Conservation (phyloP, 805 yeast species). For the Candida golubevii region DNA sequence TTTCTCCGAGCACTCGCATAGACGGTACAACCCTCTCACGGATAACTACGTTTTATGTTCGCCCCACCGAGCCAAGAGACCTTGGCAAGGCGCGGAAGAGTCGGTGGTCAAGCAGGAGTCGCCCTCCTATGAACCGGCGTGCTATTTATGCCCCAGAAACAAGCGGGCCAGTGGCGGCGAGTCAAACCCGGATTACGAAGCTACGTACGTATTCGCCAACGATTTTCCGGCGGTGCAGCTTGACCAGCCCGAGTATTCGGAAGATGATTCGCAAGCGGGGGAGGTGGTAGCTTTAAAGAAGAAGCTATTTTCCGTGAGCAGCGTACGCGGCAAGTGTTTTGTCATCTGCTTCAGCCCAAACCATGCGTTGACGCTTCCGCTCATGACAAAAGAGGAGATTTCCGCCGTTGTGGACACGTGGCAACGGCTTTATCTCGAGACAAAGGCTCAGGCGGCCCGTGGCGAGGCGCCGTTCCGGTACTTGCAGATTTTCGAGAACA, state of each 20-base stretch:
- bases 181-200: conserved; percentile 50
- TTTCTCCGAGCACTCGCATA: conserved; percentile 57
- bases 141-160: conserved; percentile 73
- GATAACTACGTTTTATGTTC: conserved; percentile 67
- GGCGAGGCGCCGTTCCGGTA: conserved; percentile 48
- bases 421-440: conserved; percentile 47
- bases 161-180: conserved; percentile 54
- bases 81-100: conserved; percentile 78
- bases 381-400: conserved; percentile 47
- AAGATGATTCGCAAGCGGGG: conserved; percentile 1
- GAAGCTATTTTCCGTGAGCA: conserved; percentile 48
- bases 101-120: conserved; percentile 34
- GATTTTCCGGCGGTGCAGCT: conserved; percentile 68
- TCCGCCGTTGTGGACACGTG: conserved; percentile 54
- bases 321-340: conserved; percentile 63
- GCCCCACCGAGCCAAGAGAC: conserved; percentile 74
- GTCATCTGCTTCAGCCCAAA: conserved; percentile 72
- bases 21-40: conserved; percentile 67
- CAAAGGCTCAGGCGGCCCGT: conserved; percentile 34
- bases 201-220: conserved; percentile 59
- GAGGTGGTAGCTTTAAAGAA: conserved; percentile 24
- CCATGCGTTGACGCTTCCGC: conserved; percentile 62
- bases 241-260: conserved; percentile 46
- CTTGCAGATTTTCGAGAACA: conserved; percentile 71
- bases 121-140: conserved; percentile 58